Percentiles rank a stretch among this genome's conserved stretches.
phyloP scores from a whole-genome alignment of 495 filamentous ascomycete genomes.

The Neurospora sp. region DNA sequence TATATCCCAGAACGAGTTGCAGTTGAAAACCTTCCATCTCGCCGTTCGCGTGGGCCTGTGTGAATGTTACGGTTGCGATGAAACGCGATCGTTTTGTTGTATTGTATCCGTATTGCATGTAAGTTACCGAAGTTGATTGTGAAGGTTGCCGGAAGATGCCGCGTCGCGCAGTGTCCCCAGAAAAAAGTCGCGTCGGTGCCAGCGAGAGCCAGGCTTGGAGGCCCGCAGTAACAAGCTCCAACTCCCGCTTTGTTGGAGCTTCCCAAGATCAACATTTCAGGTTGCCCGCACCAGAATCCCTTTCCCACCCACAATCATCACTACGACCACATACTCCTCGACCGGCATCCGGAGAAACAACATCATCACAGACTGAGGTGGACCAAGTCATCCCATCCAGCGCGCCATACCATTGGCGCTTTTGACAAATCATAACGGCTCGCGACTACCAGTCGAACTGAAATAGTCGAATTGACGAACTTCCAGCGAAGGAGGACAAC shows the following conservation, averaged over 20 bases:
- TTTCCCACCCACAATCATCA: not conserved
- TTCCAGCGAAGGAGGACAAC: not conserved
- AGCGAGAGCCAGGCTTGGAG: not conserved
- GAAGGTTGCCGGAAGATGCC: conserved; percentile 3
- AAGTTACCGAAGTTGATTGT: not conserved
- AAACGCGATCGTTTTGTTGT: not conserved
- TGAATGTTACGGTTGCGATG: not conserved
- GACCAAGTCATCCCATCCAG: not conserved
- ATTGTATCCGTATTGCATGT: not conserved
- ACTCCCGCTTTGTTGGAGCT: not conserved
- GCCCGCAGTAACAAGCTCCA: not conserved
- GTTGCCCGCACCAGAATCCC: not conserved
- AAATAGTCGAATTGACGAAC: not conserved
- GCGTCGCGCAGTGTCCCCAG: conserved; percentile 5
- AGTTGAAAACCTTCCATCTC: not conserved
- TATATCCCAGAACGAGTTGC: not conserved
- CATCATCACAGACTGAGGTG: not conserved
- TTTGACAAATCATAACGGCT: not conserved
- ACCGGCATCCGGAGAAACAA: not conserved
- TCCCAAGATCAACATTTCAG: conserved; percentile 1
- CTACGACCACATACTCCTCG: not conserved
- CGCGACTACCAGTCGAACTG: not conserved
- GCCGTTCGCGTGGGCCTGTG: not conserved
- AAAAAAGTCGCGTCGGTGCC: conserved; percentile 11
- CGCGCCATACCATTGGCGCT: not conserved